Conservation (phyloP, 2,329 filamentous ascomycete genomes). For the Sporothrix schenckii region DNA sequence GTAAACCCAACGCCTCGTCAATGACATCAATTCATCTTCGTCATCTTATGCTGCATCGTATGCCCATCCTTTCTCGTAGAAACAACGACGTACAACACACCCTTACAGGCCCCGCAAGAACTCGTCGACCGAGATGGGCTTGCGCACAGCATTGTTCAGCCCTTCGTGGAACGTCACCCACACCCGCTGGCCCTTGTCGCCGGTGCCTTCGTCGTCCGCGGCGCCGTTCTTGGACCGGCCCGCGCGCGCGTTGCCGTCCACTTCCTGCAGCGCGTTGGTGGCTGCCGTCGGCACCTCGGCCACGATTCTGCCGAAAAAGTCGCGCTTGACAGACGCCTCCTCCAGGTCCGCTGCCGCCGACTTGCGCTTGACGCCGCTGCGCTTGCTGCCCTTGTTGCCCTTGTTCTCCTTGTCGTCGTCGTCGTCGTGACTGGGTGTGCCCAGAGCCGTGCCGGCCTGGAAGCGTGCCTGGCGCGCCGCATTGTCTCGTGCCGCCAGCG, state of each 20-base stretch:
- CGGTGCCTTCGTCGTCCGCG: conserved; percentile 33
- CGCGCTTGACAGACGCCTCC: conserved; percentile 60
- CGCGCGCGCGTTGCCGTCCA: conserved; percentile 46
- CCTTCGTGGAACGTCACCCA: conserved; percentile 93
- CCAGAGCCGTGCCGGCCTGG: conserved; percentile 52
- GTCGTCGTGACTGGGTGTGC: conserved; percentile 19
- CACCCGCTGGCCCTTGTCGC: conserved; percentile 59
- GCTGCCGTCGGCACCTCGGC: conserved; percentile 42
- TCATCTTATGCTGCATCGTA: background rate
- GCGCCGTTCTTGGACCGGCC: conserved; percentile 31
- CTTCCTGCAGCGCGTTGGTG: conserved; percentile 39
- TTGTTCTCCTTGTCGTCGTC: conserved; percentile 30
- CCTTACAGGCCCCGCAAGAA: conserved; percentile 68
- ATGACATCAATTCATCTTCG: background rate
- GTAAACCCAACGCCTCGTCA: background rate
- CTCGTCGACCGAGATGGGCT: conserved; percentile 80
- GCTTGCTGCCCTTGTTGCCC: background rate
- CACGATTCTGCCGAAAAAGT: conserved; percentile 83
- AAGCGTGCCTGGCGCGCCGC: conserved; percentile 68
- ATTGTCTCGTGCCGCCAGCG: conserved; percentile 67
- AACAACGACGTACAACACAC: too few relatives aligned
- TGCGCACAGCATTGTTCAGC: conserved; percentile 87
- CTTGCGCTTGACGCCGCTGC: conserved; percentile 47
- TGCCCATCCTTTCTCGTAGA: too few relatives aligned
- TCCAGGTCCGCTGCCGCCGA: conserved; percentile 11